Evolutionary conservation across 257 asterid genomes (phyloP).

Genomic region (Voacanga thouarsii): DNA sequence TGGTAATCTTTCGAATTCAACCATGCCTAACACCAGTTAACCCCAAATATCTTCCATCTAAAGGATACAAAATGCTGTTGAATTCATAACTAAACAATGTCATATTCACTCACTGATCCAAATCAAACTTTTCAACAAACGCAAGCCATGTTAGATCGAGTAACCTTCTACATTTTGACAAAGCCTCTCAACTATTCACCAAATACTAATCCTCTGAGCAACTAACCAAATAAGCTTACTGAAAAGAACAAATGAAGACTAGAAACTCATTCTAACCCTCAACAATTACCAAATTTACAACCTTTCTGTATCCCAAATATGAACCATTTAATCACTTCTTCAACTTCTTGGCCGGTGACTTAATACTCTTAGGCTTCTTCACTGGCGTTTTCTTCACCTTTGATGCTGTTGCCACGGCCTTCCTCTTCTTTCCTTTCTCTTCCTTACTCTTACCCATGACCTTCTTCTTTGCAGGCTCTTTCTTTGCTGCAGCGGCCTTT

Average conservation of each 20-base stretch:
- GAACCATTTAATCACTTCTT: constrained; percentile 1
- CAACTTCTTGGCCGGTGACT: constrained; percentile 29
- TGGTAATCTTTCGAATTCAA: not conserved
- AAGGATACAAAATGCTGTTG: no score
- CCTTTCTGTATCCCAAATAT: not conserved
- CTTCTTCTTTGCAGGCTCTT: constrained; percentile 11
- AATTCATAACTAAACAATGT: not conserved
- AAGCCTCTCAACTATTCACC: not conserved
- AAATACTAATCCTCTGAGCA: no score
- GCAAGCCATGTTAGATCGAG: not conserved
- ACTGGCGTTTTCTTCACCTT: constrained; percentile 26
- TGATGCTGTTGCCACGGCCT: not conserved
- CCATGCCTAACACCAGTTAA: not conserved
- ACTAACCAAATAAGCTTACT: constrained; percentile 1
- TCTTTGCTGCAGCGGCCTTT: not conserved
- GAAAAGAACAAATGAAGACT: not conserved
- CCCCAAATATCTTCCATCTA: no score
- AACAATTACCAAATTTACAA: constrained; percentile 9
- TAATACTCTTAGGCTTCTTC: constrained; percentile 12
- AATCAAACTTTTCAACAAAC: not conserved
- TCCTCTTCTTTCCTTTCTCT: constrained; percentile 14
- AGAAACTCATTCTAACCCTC: not conserved
- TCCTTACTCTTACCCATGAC: not conserved
- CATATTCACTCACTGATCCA: no score
- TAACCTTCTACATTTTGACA: not conserved